Evolutionary conservation across 768 basidiomycete genomes (phyloP).

Genomic region (Dacryopinax primogenitus): DNA sequence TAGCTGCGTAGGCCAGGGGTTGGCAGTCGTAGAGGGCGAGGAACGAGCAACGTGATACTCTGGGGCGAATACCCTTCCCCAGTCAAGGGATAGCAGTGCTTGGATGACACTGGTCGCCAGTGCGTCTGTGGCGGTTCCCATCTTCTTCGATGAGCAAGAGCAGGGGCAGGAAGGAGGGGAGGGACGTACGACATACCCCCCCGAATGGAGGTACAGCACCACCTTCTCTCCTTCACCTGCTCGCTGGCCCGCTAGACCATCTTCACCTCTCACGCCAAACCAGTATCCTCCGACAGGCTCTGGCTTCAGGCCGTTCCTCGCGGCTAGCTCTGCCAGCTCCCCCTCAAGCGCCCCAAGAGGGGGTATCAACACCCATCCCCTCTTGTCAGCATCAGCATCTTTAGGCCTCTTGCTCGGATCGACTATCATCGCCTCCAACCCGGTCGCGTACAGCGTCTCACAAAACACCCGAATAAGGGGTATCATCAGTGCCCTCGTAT

Average conservation of each 20-base stretch:
- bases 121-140: background rate
- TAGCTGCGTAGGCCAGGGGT: conserved; percentile 16
- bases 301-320: background rate
- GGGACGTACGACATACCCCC: conserved; percentile 11
- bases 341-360: background rate
- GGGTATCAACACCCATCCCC: background rate
- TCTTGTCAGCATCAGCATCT: background rate
- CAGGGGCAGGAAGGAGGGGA: background rate
- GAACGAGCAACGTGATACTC: conserved; percentile 15
- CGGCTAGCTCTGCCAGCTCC: background rate
- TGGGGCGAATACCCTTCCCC: conserved; percentile 8
- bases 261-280: background rate
- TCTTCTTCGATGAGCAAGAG: background rate
- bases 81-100: background rate
- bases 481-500: background rate
- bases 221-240: conserved; percentile 16
- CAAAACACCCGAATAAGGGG: background rate
- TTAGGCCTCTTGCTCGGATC: background rate
- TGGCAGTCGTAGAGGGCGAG: background rate
- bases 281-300: background rate
- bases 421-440: background rate
- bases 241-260: background rate
- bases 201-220: conserved; percentile 16
- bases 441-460: background rate
- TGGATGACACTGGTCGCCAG: background rate